Evolutionary conservation across 768 basidiomycete genomes (phyloP).

Genomic region (Bullera alba): DNA sequence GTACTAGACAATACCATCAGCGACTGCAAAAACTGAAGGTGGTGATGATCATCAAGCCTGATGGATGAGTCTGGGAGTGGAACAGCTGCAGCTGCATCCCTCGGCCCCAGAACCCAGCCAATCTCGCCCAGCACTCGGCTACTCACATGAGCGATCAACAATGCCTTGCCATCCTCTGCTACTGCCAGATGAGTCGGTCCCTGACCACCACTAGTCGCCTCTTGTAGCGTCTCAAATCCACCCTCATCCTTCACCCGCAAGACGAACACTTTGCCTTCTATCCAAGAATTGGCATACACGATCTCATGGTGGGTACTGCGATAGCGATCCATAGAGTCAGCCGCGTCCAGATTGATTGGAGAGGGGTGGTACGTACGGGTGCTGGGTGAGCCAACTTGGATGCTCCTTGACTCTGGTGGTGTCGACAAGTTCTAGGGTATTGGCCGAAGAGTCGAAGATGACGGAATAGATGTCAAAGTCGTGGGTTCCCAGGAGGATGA

Average conservation of each 20-base stretch:
- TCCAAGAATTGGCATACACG: constrained; percentile 12
- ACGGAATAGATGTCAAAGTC: constrained; percentile 13
- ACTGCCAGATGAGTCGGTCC: constrained; percentile 20
- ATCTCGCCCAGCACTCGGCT: no score
- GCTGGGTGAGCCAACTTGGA: constrained; percentile 14
- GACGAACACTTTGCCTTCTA: constrained; percentile 9
- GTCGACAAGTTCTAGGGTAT: not conserved
- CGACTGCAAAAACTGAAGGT: not conserved
- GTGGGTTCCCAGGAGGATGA: constrained; percentile 25
- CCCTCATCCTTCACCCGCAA: constrained; percentile 1
- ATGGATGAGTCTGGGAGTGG: no score
- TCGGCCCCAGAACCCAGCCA: no score
- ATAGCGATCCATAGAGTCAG: not conserved
- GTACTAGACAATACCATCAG: not conserved
- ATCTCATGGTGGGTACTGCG: constrained; percentile 6
- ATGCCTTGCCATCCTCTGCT: not conserved
- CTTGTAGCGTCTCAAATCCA: constrained; percentile 3
- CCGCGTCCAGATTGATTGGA: not conserved
- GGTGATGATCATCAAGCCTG: no score
- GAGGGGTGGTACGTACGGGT: constrained; percentile 11
- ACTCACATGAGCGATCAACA: constrained; percentile 14
- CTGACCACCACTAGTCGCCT: constrained; percentile 3
- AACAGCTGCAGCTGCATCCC: no score
- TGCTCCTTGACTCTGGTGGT: not conserved
- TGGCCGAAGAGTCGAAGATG: constrained; percentile 9